Base-by-base conservation (phyloP, 345 rosid species). In the Reutealis trisperma region DNA sequence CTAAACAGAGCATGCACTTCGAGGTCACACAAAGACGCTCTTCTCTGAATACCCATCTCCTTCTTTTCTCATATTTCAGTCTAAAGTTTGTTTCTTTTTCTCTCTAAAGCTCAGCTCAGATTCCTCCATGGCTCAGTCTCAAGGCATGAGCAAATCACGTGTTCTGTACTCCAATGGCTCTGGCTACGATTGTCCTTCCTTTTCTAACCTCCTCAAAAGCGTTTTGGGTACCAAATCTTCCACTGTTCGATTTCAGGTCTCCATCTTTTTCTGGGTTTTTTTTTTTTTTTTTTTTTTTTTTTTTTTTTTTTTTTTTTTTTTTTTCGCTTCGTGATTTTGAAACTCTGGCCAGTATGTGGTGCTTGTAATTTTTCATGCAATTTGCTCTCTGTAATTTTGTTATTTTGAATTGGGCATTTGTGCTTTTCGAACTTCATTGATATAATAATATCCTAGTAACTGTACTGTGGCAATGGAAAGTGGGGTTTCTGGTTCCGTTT, bases 141-240 rank as follows among this genome's bases (percentile, higher is more conserved):
- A 14, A 45, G 34, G 51, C 51, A 67, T 42, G 71, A 45, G 51
- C 55, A 51, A 67, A 45, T 67, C 57, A 8, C 55, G 54, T 67
- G 32, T 3, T 32, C 34, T 67, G 21, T 67, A 47, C 55, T 67
- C 71, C 10, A 67, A 67, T 44, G 30, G 4, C 13, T 45, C 52
- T 66, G 22, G 34, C 37, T 22, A 22, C 52, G 64, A 65, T 55
- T 75, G 24, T 8, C 66, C 74, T 32, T 77, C 74, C 70, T 77
- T 77, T 49, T 59, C 79, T 6, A 49, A 47, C 14, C 70, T 70
- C 3, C 75, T 77, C 41, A 63, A 37, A 70, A 49, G 27, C 24
- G 70, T 77, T 21, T 30, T 77, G 64, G 34, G 49, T 52, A 7
- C 30, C 55, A 70, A 62, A 37, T 54, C 80, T 37, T 19, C 80